Base-by-base conservation (phyloP, 208 protist species). In the Wallacemonas sp. region DNA sequence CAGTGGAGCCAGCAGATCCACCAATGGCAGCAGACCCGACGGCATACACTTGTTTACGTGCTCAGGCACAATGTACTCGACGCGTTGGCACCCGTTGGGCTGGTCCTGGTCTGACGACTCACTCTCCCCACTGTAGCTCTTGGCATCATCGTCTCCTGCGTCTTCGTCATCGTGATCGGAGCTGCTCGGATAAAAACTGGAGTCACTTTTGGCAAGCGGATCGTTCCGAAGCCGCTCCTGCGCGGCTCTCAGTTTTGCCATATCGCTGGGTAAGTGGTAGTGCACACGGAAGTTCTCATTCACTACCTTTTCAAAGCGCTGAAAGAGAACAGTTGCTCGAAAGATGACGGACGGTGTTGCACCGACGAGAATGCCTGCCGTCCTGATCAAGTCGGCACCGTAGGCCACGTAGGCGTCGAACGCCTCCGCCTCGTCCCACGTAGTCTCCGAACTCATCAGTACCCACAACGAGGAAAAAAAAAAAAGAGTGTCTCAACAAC, bases 321-420 rank as follows among this genome's bases (percentile, higher is more conserved):
- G 87, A 60, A 96, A 85, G 30, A 96, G 78, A 5, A 85, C 60
- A 0, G 75, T 64, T n/a, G 90, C 90, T 12, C 83, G 72, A 62
- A 84, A 96, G 5, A 90, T 75, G 26, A 82, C 77, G 15, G 83
- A 89, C 5, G 87, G 87, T 0, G 79, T 86, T 11, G 78, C 87
- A 56, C 67, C 72, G 19, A 91, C 42, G 15, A 94, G 59, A 21
- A 86, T 42, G 30, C 87, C 84, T 2, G 62, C 79, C 0, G 83
- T 91, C 15, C 90, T 82, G 45, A 94, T 87, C 17, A 96, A 70
- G 58, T 96, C 90, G 0, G 78, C 85, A 15, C 83, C 86, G 54
- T 96, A 94, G 3, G 79, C 77, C 46, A 46, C 66, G 72, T 90
- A 91, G 33, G 69, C 74, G 2, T 72, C 42, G 1, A 70, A 66